A percentile compares a stretch with the other conserved stretches of the same genome.
These are phyloP conservation scores for Phylloporus sp. DNA, from an alignment of 768 basidiomycete genomes.

Conservation along the genomic window DNA sequence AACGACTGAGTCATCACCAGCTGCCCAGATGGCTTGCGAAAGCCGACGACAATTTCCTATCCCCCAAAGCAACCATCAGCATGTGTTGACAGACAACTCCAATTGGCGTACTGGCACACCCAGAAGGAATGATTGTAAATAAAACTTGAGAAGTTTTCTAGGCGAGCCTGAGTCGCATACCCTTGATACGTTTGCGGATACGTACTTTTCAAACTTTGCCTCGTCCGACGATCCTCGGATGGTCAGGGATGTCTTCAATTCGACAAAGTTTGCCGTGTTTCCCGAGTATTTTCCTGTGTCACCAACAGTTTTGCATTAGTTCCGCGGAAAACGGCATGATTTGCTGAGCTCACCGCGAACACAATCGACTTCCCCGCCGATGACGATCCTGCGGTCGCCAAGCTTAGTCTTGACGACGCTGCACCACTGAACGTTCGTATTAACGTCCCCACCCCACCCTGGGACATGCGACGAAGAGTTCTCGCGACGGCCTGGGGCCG, in stretches of 20 bases:
- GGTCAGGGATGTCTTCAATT: slow-evolving; percentile 79
- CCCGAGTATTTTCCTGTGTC: slow-evolving; percentile 55
- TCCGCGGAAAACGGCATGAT: background rate
- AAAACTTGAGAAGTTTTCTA: slow-evolving; percentile 89
- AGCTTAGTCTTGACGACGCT: slow-evolving; percentile 83
- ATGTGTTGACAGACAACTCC: background rate
- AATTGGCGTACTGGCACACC: slow-evolving; percentile 70
- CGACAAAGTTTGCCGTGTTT: slow-evolving; percentile 65
- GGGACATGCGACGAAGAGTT: slow-evolving; percentile 22
- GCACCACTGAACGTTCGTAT: slow-evolving; percentile 91
- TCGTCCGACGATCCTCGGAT: slow-evolving; percentile 65
- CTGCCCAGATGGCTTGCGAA: slow-evolving; percentile 73
- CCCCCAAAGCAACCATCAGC: slow-evolving; percentile 3
- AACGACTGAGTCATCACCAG: slow-evolving; percentile 64
- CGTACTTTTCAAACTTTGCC: slow-evolving; percentile 74
- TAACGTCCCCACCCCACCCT: slow-evolving; percentile 77
- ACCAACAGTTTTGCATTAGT: background rate
- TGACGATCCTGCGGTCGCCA: slow-evolving; percentile 61
- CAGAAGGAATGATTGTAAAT: slow-evolving; percentile 86
- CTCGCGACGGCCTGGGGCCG: slow-evolving; percentile 23
- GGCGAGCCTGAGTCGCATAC: slow-evolving; percentile 3
- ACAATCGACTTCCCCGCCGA: slow-evolving; percentile 92
- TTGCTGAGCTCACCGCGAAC: slow-evolving; percentile 52
- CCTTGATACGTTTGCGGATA: background rate
- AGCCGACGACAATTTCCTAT: slow-evolving; percentile 83